Evolutionary conservation across 805 yeast species (phyloP).

Genomic region (Jamesozyma rosinii): DNA sequence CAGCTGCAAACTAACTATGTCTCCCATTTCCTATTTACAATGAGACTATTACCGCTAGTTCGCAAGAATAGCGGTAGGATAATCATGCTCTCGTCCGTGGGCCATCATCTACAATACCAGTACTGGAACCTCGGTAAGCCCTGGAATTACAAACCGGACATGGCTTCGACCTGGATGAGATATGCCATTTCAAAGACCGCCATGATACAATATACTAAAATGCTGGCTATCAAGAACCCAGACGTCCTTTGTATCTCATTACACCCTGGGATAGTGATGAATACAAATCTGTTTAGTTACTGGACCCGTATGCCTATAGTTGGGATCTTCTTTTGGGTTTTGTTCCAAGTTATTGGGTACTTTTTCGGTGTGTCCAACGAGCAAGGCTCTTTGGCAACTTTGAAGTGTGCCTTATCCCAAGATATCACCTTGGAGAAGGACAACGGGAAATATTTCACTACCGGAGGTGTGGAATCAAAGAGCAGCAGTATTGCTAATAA

Average conservation of each 20-base stretch:
- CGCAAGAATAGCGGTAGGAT: slow-evolving; percentile 40
- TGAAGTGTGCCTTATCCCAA: slow-evolving; percentile 53
- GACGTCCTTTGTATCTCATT: slow-evolving; percentile 54
- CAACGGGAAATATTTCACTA: slow-evolving; percentile 60
- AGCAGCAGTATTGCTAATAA: slow-evolving; percentile 54
- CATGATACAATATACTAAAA: slow-evolving; percentile 62
- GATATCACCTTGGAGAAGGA: slow-evolving; percentile 41
- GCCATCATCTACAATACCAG: slow-evolving; percentile 45
- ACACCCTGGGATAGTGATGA: slow-evolving; percentile 84
- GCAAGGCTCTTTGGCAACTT: slow-evolving; percentile 57
- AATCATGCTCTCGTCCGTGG: slow-evolving; percentile 55
- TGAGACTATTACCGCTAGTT: slow-evolving; percentile 46
- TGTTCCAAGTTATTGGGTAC: slow-evolving; percentile 59
- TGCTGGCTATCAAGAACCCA: slow-evolving; percentile 59
- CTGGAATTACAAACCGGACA: slow-evolving; percentile 53
- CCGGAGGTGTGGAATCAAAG: slow-evolving; percentile 46
- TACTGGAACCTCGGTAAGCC: slow-evolving; percentile 38
- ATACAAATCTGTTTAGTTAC: slow-evolving; percentile 62
- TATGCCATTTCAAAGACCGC: slow-evolving; percentile 72
- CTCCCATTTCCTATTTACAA: slow-evolving; percentile 64
- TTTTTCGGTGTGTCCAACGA: slow-evolving; percentile 65
- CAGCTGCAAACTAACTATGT: slow-evolving; percentile 74
- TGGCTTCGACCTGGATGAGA: slow-evolving; percentile 66
- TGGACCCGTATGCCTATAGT: slow-evolving; percentile 71
- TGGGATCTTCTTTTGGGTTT: slow-evolving; percentile 66